Percentiles rank a stretch among this genome's conserved stretches.
These are phyloP conservation scores for Paxillus rubicundulus DNA, from an alignment of 768 basidiomycete genomes.

Conservation along the genomic window DNA sequence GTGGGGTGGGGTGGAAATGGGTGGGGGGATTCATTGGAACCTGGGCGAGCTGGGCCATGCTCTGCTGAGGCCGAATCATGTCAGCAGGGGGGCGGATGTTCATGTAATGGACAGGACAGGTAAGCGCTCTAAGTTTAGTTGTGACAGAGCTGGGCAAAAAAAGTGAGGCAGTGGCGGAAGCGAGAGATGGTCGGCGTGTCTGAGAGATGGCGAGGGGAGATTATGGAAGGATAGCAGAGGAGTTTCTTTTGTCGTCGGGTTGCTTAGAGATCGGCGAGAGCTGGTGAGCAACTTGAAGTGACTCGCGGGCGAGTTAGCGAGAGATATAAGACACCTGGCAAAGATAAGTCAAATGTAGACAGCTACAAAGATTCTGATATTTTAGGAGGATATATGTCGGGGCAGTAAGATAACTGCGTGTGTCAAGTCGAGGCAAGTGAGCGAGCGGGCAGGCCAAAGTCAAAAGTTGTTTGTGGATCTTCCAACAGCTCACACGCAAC, in stretches of 20 bases:
- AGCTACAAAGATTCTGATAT: background rate
- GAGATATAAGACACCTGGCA: conserved; percentile 8
- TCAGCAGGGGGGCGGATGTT: conserved; percentile 46
- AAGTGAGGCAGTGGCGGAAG: conserved; percentile 6
- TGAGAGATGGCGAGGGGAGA: background rate
- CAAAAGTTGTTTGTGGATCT: conserved; percentile 12
- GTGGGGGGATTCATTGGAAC: conserved; percentile 33
- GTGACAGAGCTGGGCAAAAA: conserved; percentile 1
- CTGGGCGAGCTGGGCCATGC: conserved; percentile 39
- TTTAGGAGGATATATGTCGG: background rate
- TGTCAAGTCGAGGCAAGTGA: background rate
- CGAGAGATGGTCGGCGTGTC: conserved; percentile 12
- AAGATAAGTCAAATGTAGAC: conserved; percentile 2
- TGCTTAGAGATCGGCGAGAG: conserved; percentile 6
- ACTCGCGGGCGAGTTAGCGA: conserved; percentile 1
- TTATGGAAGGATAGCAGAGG: background rate
- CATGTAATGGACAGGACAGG: conserved; percentile 31
- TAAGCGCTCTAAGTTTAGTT: background rate
- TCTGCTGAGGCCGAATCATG: conserved; percentile 44
- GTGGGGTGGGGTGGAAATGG: conserved; percentile 40
- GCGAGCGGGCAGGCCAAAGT: background rate
- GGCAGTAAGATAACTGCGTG: background rate
- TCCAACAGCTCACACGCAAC: conserved; percentile 14
- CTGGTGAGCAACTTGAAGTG: background rate
- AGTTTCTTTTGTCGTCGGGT: background rate